Conservation (phyloP, 352 stramenopile genomes). For the Phytophthora ramorum region DNA sequence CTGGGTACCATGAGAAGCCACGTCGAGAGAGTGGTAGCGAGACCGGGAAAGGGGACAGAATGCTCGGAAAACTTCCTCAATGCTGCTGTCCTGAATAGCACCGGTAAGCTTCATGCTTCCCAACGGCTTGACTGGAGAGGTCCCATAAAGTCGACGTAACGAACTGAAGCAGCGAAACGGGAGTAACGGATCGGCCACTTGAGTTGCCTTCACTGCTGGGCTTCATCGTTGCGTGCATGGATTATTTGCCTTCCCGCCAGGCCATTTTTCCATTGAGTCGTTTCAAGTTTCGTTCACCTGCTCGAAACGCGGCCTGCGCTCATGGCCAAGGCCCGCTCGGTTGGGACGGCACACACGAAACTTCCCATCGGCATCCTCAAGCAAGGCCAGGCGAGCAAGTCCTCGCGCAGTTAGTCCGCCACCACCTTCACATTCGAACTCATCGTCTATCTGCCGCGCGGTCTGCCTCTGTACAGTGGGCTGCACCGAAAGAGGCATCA, state of each 20-base stretch:
- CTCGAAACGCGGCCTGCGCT: conserved; percentile 37
- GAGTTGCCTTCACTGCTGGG: not conserved
- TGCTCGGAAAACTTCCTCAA: conserved; percentile 2
- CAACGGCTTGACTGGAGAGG: conserved; percentile 24
- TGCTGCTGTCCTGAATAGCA: conserved; percentile 5
- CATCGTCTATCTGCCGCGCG: conserved; percentile 33
- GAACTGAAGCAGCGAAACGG: conserved; percentile 35
- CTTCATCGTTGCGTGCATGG: conserved; percentile 11
- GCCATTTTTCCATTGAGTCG: conserved; percentile 28
- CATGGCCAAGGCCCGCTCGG: conserved; percentile 22
- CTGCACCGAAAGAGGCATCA: conserved; percentile 21
- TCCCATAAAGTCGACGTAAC: conserved; percentile 31
- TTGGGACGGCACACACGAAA: conserved; percentile 39
- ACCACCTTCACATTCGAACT: conserved; percentile 42
- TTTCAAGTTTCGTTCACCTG: conserved; percentile 36
- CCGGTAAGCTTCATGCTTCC: not conserved
- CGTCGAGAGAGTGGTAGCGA: conserved; percentile 8
- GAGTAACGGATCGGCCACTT: conserved; percentile 31
- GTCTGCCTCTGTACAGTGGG: conserved; percentile 1
- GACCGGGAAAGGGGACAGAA: conserved; percentile 23
- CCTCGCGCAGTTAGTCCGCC: not conserved
- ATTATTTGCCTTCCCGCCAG: conserved; percentile 1
- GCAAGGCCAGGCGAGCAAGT: conserved; percentile 2
- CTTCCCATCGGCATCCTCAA: conserved; percentile 44
- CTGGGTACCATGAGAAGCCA: conserved; percentile 29